Evolutionary conservation across 2,329 filamentous ascomycete species (phyloP).

Genomic region (Ophiostoma triangulosporum): DNA sequence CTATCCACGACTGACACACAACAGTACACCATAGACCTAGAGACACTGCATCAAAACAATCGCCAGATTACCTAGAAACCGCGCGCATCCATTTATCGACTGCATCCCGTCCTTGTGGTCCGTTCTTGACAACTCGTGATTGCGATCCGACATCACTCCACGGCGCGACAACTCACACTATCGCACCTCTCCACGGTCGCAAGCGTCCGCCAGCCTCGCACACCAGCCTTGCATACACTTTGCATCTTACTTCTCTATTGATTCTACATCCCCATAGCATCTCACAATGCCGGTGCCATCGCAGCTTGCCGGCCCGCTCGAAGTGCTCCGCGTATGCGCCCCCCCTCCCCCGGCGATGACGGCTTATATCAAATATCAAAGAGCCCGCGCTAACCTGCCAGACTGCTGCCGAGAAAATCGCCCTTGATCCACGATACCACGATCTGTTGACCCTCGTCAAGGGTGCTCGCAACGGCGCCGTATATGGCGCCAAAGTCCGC

Average conservation of each 20-base stretch:
- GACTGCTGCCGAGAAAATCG: slow-evolving; percentile 58
- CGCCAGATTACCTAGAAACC: not conserved
- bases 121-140: not conserved
- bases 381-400: slow-evolving; percentile 22
- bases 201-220: not conserved
- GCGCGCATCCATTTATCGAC: not conserved
- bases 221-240: too few relatives aligned
- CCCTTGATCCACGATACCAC: slow-evolving; percentile 74
- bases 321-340: slow-evolving; percentile 1
- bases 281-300: slow-evolving; percentile 1
- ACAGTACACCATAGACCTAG: not conserved
- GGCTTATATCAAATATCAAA: not conserved
- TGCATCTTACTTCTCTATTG: too few relatives aligned
- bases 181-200: not conserved
- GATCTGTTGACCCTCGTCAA: slow-evolving; percentile 78
- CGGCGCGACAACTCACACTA: not conserved
- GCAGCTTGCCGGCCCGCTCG: not conserved
- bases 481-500: slow-evolving; percentile 94
- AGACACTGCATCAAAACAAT: not conserved
- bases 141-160: not conserved
- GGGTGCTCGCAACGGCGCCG: slow-evolving; percentile 87
- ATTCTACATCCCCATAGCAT: not conserved
- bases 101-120: not conserved
- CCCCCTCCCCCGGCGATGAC: not conserved
- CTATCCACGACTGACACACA: not conserved